A percentile compares a stretch with the other conserved stretches of the same genome.
Evolutionary conservation across 1,139 yeast species (phyloP).

Genomic region (Candida glucosophila): DNA sequence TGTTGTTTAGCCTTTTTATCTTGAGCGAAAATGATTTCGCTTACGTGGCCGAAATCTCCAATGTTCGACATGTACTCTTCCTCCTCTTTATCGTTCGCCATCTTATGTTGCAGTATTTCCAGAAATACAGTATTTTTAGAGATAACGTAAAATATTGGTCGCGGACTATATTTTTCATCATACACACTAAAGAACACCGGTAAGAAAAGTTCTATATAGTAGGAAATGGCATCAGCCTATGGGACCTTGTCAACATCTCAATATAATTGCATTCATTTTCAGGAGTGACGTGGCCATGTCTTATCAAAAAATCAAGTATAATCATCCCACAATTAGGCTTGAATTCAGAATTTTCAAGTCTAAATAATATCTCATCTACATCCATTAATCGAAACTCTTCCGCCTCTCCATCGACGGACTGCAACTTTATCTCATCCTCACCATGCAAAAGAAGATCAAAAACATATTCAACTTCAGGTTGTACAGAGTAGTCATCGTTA

Average conservation of each 20-base stretch:
- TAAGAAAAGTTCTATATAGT: conserved; percentile 17
- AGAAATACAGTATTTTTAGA: too few species aligned
- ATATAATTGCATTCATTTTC: conserved; percentile 56
- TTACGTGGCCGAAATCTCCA: too few species aligned
- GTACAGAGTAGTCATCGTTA: conserved; percentile 43
- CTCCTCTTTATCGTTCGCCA: too few species aligned
- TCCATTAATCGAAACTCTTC: conserved; percentile 59
- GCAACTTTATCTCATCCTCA: conserved; percentile 42
- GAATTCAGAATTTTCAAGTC: conserved; percentile 49
- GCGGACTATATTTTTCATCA: too few species aligned
- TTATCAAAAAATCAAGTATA: conserved; percentile 70
- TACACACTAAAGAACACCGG: too few species aligned
- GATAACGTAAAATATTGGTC: too few species aligned
- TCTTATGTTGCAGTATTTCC: too few species aligned
- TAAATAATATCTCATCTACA: conserved; percentile 44
- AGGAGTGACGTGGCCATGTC: conserved; percentile 64
- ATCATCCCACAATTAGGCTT: conserved; percentile 86
- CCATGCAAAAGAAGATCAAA: conserved; percentile 60
- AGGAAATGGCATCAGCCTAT: conserved; percentile 69
- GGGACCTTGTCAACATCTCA: conserved; percentile 51
- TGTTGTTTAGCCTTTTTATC: too few species aligned
- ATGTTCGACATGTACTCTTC: too few species aligned
- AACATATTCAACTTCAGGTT: conserved; percentile 81
- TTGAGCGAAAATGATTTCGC: too few species aligned
- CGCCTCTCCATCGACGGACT: conserved; percentile 82